Percentiles rank a stretch among this genome's conserved stretches.
These are phyloP conservation scores for Zygnema cylindricum DNA, from an alignment of 139 green algal genomes.

Conservation along the genomic window DNA sequence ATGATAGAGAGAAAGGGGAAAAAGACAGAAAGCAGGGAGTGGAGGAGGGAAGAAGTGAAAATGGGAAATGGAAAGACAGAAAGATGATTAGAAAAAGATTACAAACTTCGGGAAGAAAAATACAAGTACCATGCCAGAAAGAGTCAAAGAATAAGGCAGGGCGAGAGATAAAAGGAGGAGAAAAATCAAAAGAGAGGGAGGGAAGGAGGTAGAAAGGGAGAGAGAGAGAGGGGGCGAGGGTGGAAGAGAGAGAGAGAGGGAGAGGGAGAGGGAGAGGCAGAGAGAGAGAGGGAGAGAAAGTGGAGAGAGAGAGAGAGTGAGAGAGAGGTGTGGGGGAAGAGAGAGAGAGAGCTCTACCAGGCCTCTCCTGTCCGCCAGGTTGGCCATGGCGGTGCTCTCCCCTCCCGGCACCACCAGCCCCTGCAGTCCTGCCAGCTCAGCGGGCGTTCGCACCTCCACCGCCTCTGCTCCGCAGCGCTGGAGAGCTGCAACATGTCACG, in stretches of 20 bases:
- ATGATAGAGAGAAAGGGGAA: no score
- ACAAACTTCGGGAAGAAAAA: no score
- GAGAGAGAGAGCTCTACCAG: slow-evolving; percentile 42
- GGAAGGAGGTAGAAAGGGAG: background rate
- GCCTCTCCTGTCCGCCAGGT: slow-evolving; percentile 43
- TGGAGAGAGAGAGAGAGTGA: background rate
- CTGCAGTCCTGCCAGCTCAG: slow-evolving; percentile 33
- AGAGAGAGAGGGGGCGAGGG: no score
- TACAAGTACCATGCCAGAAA: no score
- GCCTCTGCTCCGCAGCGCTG: slow-evolving; percentile 1
- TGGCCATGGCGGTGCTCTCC: slow-evolving; percentile 65
- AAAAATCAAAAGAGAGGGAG: background rate
- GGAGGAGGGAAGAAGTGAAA: no score
- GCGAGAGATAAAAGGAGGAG: no score
- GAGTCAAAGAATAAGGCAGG: no score
- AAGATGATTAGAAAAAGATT: no score
- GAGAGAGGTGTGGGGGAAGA: background rate
- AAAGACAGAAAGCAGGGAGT: no score
- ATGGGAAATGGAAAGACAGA: no score
- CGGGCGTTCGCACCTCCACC: slow-evolving; percentile 55
- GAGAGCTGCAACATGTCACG: slow-evolving; percentile 4
- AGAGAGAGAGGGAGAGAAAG: slow-evolving; percentile 1
- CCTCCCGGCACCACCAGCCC: slow-evolving; percentile 63
- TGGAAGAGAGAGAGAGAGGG: background rate
- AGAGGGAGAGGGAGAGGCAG: background rate